Percentiles rank a stretch among this genome's conserved stretches.
Conservation (phyloP, 495 filamentous ascomycete genomes). For the Emericellopsis terricola region DNA sequence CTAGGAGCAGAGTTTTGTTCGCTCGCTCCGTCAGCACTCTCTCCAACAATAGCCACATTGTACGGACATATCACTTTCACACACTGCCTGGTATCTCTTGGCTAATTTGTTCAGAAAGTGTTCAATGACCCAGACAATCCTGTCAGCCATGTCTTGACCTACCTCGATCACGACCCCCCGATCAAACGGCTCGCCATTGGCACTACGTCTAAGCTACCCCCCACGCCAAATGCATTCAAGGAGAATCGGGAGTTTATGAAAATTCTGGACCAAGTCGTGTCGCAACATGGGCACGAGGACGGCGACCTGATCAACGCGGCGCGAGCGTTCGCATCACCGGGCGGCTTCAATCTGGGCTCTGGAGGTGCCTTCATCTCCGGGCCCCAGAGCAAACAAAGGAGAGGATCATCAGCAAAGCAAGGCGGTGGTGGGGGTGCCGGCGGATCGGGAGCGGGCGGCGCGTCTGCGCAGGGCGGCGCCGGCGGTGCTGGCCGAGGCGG, state of each 20-base stretch:
- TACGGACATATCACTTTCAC: too few species aligned
- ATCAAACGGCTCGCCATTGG: conserved; percentile 55
- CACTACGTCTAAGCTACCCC: conserved; percentile 50
- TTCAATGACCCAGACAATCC: conserved; percentile 32
- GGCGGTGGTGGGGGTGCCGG: conserved; percentile 27
- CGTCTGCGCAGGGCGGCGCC: conserved; percentile 64
- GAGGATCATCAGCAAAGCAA: conserved; percentile 9
- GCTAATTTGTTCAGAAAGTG: too few species aligned
- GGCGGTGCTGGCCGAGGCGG: conserved; percentile 74
- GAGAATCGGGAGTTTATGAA: conserved; percentile 62
- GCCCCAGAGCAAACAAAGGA: conserved; percentile 8
- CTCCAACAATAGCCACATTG: conserved; percentile 4
- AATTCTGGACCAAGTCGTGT: conserved; percentile 58
- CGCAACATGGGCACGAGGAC: conserved; percentile 51
- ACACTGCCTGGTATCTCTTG: too few species aligned
- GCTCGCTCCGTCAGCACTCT: background rate
- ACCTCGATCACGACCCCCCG: conserved; percentile 59
- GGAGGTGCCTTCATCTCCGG: conserved; percentile 44
- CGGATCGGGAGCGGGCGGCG: conserved; percentile 47
- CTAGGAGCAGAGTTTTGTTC: background rate
- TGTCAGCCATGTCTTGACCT: conserved; percentile 42
- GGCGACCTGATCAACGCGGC: conserved; percentile 59
- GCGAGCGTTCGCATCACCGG: conserved; percentile 56
- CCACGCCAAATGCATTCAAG: conserved; percentile 54
- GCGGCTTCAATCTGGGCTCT: conserved; percentile 49